Evolutionary conservation across 1,284 basidiomycete species (phyloP).

Genomic region (Caloboletus inedulis): DNA sequence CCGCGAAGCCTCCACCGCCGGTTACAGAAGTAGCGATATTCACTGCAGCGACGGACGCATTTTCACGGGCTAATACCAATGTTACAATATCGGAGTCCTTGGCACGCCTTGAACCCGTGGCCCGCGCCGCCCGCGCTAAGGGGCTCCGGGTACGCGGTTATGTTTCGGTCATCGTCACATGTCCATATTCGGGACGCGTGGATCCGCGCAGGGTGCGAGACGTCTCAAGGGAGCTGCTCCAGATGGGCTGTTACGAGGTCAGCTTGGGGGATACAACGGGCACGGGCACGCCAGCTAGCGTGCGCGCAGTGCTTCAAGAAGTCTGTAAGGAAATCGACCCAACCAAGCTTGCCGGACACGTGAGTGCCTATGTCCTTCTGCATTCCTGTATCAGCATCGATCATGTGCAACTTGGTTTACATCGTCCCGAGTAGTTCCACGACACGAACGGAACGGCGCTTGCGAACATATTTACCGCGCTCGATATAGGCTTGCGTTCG

Average conservation of each 20-base stretch:
- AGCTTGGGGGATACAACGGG: conserved; percentile 93
- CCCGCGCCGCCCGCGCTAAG: conserved; percentile 53
- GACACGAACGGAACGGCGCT: conserved; percentile 88
- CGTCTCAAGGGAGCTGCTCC: conserved; percentile 66
- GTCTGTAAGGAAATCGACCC: conserved; percentile 64
- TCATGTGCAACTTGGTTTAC: not conserved
- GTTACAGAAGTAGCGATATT: conserved; percentile 90
- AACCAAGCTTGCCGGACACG: conserved; percentile 70
- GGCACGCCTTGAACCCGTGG: conserved; percentile 60
- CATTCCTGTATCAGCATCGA: not conserved
- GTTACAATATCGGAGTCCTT: conserved; percentile 74
- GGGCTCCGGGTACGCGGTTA: conserved; percentile 85
- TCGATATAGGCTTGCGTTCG: conserved; percentile 63
- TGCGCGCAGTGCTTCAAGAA: conserved; percentile 67
- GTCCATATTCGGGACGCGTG: conserved; percentile 84
- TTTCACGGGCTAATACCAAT: conserved; percentile 86
- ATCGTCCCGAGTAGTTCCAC: conserved; percentile 63
- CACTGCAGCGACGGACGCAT: conserved; percentile 85
- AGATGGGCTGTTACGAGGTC: conserved; percentile 95
- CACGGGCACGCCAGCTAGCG: conserved; percentile 71
- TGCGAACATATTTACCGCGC: conserved; percentile 66
- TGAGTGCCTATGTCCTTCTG: conserved; percentile 34
- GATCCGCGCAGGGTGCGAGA: conserved; percentile 65
- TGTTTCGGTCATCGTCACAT: conserved; percentile 80
- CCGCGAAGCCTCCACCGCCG: conserved; percentile 38